Base-by-base conservation (phyloP, 2,329 filamentous ascomycete species). In the Alternaria sp. region DNA sequence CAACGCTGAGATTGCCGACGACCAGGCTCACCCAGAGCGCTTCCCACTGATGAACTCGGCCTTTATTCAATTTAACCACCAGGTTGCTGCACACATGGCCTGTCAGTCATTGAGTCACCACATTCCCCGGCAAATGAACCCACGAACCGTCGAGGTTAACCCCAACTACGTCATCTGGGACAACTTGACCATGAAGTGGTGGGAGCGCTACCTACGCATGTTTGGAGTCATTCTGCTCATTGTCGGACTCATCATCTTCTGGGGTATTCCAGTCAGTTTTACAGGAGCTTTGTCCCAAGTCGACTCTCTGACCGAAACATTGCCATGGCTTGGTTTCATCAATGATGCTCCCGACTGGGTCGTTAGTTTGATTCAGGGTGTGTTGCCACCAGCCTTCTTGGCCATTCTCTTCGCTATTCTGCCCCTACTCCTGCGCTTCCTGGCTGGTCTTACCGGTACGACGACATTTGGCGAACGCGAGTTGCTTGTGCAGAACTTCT, bases 61-160 rank as follows among this genome's bases (percentile, higher is more conserved):
- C 0, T 99, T 99, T 72, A 94, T 99, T 65, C 96, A 99, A 77
- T 99, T 99, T 85, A 97, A 99, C 75, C 92, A 97, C 75, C 96
- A 99, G 78, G 92, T 97, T 2, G 94, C 95, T 6, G 96, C 96
- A 0, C 96, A 99, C 75, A 98, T 99, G 96, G 96, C 95, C 61
- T 97, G 94, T 77, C 96, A 99, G 78, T 90, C 93, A 51, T 86
- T 96, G 49, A 94, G 92, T 43, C 94, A 98, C 77, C 96, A 99
- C 73, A 80, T 97, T 1, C 96, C 96, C 1, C 92, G 92, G 71
- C 92, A 97, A 49, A 99, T 99, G 96, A 87, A 93, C 1, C 96
- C 96, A 0, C 89, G 96, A 26, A 87, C 92, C 44, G 92, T 97
- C n/a, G 96, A 99, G 77, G 94, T 99, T 50, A 93, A 94, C 7